Conservation (phyloP, 2,329 filamentous ascomycete genomes). For the Alternaria alternata region DNA sequence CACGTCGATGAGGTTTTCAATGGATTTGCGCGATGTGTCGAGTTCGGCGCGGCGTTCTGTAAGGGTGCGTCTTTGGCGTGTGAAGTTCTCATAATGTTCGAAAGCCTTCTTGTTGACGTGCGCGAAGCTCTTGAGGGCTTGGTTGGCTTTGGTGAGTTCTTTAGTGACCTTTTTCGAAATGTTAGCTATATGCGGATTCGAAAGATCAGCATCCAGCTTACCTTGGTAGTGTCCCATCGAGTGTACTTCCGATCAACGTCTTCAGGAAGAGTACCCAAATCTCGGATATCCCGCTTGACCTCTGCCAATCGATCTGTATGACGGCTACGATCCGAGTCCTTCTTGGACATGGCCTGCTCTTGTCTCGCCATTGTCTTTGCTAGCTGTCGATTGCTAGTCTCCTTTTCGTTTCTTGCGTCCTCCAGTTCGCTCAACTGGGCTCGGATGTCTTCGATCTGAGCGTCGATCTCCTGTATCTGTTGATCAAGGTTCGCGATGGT, state of each 20-base stretch:
- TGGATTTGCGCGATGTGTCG: conserved; percentile 83
- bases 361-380: conserved; percentile 81
- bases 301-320: conserved; percentile 80
- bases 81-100: conserved; percentile 98
- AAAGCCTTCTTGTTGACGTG: conserved; percentile 99
- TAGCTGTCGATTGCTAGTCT: conserved; percentile 77
- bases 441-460: conserved; percentile 69
- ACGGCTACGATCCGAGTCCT: conserved; percentile 84
- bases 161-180: conserved; percentile 45
- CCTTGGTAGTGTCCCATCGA: conserved; percentile 78
- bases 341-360: conserved; percentile 91
- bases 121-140: conserved; percentile 93
- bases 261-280: conserved; percentile 90
- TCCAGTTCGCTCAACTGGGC: conserved; percentile 66
- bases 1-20: conserved; percentile 89
- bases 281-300: conserved; percentile 86
- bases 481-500: conserved; percentile 71
- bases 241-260: conserved; percentile 93
- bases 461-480: conserved; percentile 78
- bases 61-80: conserved; percentile 85
- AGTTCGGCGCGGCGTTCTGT: conserved; percentile 86
- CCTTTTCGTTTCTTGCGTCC: conserved; percentile 67
- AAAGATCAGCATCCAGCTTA: conserved; percentile 48
- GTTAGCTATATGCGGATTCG: conserved; percentile 16
- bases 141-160: conserved; percentile 87